Percentiles rank a stretch among this genome's conserved stretches.
Evolutionary conservation across 495 filamentous ascomycete genomes (phyloP).

Genomic region (Aspergillus saccharolyticus): DNA sequence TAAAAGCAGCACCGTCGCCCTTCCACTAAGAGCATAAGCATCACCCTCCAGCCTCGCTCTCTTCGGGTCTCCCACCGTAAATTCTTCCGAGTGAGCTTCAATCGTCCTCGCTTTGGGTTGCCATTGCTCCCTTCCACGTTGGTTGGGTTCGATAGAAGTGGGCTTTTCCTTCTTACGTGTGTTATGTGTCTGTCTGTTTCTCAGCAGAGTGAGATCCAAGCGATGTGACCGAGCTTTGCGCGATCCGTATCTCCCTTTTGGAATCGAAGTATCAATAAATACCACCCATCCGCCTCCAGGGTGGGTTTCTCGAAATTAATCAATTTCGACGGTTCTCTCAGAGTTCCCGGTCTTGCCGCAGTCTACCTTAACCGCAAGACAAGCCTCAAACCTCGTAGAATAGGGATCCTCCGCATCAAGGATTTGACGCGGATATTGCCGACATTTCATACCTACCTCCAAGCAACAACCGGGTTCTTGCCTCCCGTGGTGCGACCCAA

Average conservation of each 20-base stretch:
- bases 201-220: neutral
- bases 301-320: neutral
- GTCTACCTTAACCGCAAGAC: neutral
- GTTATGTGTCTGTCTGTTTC: neutral
- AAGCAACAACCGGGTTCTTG: neutral
- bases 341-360: neutral
- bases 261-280: neutral
- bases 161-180: constrained; percentile 1
- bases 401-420: neutral
- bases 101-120: neutral
- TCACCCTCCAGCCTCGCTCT: constrained; percentile 1
- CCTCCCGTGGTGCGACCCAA: constrained; percentile 13
- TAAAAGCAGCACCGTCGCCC: neutral
- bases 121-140: neutral
- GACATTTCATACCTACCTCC: neutral
- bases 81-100: neutral
- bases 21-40: neutral
- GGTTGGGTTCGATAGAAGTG: constrained; percentile 2
- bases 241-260: neutral
- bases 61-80: neutral
- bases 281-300: neutral
- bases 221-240: neutral
- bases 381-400: neutral
- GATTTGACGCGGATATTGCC: no score
- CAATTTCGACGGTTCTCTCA: neutral